phyloP scores from a whole-genome alignment of 305 asterid genomes.

The Rubia tinctorum region DNA sequence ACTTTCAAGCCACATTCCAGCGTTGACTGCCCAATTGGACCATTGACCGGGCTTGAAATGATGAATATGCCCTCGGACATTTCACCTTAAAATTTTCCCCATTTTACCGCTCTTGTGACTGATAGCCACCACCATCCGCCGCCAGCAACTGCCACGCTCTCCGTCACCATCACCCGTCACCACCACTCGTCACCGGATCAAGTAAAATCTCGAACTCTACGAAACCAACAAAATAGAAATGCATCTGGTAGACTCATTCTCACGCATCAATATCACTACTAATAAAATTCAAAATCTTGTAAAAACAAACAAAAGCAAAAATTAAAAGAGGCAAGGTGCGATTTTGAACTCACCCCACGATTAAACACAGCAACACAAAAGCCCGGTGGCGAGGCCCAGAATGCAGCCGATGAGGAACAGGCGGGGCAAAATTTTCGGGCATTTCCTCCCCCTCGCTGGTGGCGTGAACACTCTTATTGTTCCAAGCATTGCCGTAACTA shows the following conservation, averaged over 20 bases:
- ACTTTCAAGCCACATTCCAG: too few relatives aligned
- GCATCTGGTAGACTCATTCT: background rate
- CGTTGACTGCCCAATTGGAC: too few relatives aligned
- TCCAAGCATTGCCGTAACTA: constrained; percentile 3
- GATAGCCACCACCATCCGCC: too few relatives aligned
- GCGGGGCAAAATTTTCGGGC: constrained; percentile 77
- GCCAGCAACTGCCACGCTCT: too few relatives aligned
- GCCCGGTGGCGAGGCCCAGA: constrained; percentile 93
- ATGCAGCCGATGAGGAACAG: constrained; percentile 88
- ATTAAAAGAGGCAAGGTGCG: background rate
- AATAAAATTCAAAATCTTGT: background rate
- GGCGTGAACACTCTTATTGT: constrained; percentile 17
- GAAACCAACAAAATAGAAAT: background rate
- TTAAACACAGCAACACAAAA: constrained; percentile 88
- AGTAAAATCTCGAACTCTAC: background rate
- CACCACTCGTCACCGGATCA: background rate
- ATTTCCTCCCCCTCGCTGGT: constrained; percentile 58
- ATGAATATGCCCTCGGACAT: too few relatives aligned
- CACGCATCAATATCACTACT: background rate
- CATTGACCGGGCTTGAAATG: too few relatives aligned
- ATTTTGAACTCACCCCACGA: constrained; percentile 71
- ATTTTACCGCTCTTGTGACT: too few relatives aligned
- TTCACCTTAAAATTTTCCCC: too few relatives aligned
- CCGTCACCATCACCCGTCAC: too few relatives aligned
- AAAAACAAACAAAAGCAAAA: background rate